These are phyloP conservation scores for Gossypium gossypioides DNA, from an alignment of 441 rosid genomes.

Conservation along the genomic window DNA sequence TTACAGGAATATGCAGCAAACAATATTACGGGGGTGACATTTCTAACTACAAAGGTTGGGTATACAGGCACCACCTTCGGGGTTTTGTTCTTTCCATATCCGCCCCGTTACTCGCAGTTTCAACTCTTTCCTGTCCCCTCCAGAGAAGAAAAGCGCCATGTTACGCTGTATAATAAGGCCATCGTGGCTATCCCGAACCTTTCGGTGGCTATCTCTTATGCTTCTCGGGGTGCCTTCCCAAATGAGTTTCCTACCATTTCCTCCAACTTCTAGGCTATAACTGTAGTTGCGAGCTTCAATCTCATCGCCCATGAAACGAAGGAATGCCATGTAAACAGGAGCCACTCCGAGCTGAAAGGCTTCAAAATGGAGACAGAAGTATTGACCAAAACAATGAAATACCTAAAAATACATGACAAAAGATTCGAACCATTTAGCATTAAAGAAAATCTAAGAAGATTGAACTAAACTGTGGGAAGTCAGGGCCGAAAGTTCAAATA, in stretches of 20 bases:
- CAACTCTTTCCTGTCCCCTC: conserved; percentile 89
- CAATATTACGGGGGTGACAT: background rate
- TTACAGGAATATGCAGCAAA: conserved; percentile 19
- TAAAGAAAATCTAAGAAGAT: background rate
- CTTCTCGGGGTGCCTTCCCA: conserved; percentile 95
- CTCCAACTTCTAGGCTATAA: conserved; percentile 95
- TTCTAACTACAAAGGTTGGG: conserved; percentile 64
- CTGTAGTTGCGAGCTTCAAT: conserved; percentile 77
- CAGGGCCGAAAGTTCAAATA: background rate
- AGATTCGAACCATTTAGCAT: background rate
- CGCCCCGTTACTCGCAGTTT: conserved; percentile 83
- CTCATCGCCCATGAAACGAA: conserved; percentile 92
- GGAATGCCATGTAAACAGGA: conserved; percentile 91
- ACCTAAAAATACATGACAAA: conserved; percentile 36
- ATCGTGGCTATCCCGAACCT: conserved; percentile 93
- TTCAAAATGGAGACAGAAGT: conserved; percentile 92
- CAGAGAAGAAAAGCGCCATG: conserved; percentile 95
- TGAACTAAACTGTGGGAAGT: background rate
- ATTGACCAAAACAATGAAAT: conserved; percentile 88
- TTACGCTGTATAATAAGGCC: conserved; percentile 85
- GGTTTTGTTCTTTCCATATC: conserved; percentile 93
- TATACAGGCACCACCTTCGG: conserved; percentile 70
- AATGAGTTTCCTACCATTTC: conserved; percentile 71
- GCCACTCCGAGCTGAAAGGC: conserved; percentile 97
- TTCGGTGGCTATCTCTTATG: conserved; percentile 83